Conservation (phyloP, 2,329 filamentous ascomycete species). For the Thelonectria discophora region DNA sequence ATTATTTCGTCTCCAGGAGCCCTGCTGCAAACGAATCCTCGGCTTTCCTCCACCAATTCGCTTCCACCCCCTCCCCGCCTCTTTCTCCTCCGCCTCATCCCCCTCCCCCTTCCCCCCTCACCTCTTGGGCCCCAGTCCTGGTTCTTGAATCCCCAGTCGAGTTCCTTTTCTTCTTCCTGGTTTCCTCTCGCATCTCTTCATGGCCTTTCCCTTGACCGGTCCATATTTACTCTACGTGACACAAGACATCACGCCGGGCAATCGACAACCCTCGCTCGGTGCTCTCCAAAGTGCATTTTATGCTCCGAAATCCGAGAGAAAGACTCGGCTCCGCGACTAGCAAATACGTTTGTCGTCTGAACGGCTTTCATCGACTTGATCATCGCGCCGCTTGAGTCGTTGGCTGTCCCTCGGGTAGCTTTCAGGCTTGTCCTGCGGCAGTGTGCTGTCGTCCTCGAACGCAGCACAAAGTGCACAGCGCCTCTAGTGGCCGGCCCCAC, state of each 20-base stretch:
- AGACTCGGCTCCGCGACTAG: slow-evolving; percentile 1
- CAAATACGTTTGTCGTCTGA: not conserved
- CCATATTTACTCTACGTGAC: not conserved
- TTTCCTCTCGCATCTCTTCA: slow-evolving; percentile 13
- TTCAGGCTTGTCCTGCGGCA: too few species aligned
- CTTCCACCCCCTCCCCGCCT: not conserved
- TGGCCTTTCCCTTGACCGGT: not conserved
- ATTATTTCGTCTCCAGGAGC: not conserved
- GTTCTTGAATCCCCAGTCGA: slow-evolving; percentile 7
- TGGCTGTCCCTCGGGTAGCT: not conserved
- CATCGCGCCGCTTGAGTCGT: not conserved
- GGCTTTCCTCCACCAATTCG: slow-evolving; percentile 10
- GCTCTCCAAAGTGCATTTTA: not conserved
- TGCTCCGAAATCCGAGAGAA: not conserved
- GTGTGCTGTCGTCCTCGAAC: too few species aligned
- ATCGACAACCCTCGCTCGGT: not conserved
- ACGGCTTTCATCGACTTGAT: not conserved
- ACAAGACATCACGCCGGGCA: not conserved
- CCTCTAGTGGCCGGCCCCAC: slow-evolving; percentile 13
- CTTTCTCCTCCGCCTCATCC: slow-evolving; percentile 15
- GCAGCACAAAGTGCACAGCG: slow-evolving; percentile 4
- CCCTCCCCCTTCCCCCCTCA: slow-evolving; percentile 19
- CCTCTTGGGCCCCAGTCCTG: slow-evolving; percentile 1
- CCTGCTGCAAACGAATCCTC: slow-evolving; percentile 12
- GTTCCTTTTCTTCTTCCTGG: slow-evolving; percentile 18